Conservation (phyloP, 108 stramenopile species). For the Licmophora abbreviata region DNA sequence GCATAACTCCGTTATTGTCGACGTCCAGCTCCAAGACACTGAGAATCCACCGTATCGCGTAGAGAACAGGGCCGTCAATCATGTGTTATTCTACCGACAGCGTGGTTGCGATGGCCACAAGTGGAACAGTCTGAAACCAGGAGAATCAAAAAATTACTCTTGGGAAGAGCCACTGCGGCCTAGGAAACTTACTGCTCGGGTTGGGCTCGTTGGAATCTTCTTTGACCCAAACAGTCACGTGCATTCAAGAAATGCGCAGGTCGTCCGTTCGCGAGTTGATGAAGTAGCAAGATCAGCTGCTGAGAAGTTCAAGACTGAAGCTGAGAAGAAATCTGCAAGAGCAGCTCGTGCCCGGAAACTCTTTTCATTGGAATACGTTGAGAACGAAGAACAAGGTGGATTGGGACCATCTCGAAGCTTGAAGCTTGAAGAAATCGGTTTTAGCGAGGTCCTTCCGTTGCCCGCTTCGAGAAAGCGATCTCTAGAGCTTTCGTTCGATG, state of each 20-base stretch:
- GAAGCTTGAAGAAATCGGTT: slow-evolving; percentile 85
- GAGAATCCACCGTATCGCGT: slow-evolving; percentile 68
- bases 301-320: no score
- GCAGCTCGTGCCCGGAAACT: slow-evolving; percentile 14
- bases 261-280: slow-evolving; percentile 2
- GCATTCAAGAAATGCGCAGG: background rate
- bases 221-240: slow-evolving; percentile 2
- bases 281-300: background rate
- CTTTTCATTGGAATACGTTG: slow-evolving; percentile 43
- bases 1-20: slow-evolving; percentile 76
- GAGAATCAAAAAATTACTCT: slow-evolving; percentile 61
- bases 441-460: slow-evolving; percentile 43
- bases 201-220: slow-evolving; percentile 23
- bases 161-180: slow-evolving; percentile 88
- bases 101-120: slow-evolving; percentile 61
- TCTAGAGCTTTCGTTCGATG: slow-evolving; percentile 5
- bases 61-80: slow-evolving; percentile 72
- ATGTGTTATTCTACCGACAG: slow-evolving; percentile 79
- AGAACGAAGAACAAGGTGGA: slow-evolving; percentile 64
- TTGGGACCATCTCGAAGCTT: slow-evolving; percentile 61
- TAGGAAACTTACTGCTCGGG: slow-evolving; percentile 71
- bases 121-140: slow-evolving; percentile 71
- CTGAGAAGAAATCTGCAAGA: slow-evolving; percentile 12
- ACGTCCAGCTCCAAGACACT: slow-evolving; percentile 42
- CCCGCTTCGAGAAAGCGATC: slow-evolving; percentile 19